Evolutionary conservation across 768 basidiomycete genomes (phyloP).

Genomic region (Hypsizygus marmoreus): DNA sequence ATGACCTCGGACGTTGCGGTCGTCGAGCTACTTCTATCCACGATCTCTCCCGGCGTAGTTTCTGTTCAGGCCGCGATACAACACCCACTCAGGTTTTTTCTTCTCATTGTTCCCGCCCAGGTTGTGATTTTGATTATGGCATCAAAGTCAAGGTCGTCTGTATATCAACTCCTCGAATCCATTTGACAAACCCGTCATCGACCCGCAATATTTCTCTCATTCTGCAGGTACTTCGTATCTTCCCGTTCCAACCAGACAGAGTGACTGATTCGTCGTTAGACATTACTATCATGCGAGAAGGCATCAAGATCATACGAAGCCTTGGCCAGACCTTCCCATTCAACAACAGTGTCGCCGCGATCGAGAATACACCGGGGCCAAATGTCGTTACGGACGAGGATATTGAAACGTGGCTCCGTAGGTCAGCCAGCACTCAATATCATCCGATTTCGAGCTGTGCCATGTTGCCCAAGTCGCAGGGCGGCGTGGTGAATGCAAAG

Average conservation of each 20-base stretch:
- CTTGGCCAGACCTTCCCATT: slow-evolving; percentile 56
- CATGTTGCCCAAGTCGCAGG: slow-evolving; percentile 53
- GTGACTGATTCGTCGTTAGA: slow-evolving; percentile 30
- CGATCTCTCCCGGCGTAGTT: slow-evolving; percentile 36
- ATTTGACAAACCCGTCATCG: slow-evolving; percentile 61
- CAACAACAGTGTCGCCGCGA: slow-evolving; percentile 37
- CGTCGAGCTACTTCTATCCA: slow-evolving; percentile 55
- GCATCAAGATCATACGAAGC: slow-evolving; percentile 58
- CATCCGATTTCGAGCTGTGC: slow-evolving; percentile 60
- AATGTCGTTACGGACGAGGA: slow-evolving; percentile 54
- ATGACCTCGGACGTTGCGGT: slow-evolving; percentile 46
- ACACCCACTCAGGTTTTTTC: slow-evolving; percentile 52
- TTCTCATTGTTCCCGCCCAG: slow-evolving; percentile 1
- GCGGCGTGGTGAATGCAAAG: slow-evolving; percentile 58
- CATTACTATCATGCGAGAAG: slow-evolving; percentile 52
- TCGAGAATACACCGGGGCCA: slow-evolving; percentile 50
- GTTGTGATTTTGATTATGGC: slow-evolving; percentile 8
- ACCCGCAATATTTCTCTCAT: slow-evolving; percentile 65
- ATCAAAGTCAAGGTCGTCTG: slow-evolving; percentile 53
- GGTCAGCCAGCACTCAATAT: slow-evolving; percentile 51
- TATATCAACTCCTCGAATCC: slow-evolving; percentile 59
- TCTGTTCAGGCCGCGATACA: slow-evolving; percentile 67
- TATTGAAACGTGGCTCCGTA: slow-evolving; percentile 52
- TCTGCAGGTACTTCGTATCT: slow-evolving; percentile 38
- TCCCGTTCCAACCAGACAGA: background rate